phyloP scores from a whole-genome alignment of 805 yeast genomes.

The Candida nanaspora region DNA sequence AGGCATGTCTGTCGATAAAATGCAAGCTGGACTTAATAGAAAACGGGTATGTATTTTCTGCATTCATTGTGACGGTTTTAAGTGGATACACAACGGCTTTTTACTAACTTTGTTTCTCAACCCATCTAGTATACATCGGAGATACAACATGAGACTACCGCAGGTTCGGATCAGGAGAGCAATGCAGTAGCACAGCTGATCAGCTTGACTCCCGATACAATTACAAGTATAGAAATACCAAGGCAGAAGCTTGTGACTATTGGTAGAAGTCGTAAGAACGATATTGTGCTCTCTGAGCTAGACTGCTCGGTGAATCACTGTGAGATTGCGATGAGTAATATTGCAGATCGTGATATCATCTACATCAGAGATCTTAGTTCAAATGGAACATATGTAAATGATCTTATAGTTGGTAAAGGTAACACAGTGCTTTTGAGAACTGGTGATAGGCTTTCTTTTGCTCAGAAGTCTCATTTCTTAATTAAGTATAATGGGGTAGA shows the following conservation, averaged over 20 bases:
- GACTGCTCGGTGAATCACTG: slow-evolving; percentile 68
- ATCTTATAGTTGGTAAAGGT: slow-evolving; percentile 41
- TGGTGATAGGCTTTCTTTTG: slow-evolving; percentile 60
- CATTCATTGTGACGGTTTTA: no score
- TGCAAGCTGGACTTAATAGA: neutral
- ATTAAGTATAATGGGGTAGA: slow-evolving; percentile 11
- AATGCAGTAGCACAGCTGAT: slow-evolving; percentile 1
- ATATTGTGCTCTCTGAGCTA: slow-evolving; percentile 32
- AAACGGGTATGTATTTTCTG: slow-evolving; percentile 1
- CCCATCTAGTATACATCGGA: neutral
- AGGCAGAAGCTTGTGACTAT: slow-evolving; percentile 10
- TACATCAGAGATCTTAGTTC: slow-evolving; percentile 51
- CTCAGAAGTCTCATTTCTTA: slow-evolving; percentile 24
- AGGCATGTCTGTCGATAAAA: neutral
- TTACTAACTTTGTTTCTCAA: neutral
- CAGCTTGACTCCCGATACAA: slow-evolving; percentile 3
- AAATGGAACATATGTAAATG: slow-evolving; percentile 66
- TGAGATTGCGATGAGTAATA: slow-evolving; percentile 36
- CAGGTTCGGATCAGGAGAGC: neutral
- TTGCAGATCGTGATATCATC: slow-evolving; percentile 30
- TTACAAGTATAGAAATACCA: slow-evolving; percentile 4
- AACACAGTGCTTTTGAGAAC: slow-evolving; percentile 44
- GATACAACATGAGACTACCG: neutral
- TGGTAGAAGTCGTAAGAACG: slow-evolving; percentile 58
- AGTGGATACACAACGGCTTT: no score